Conservation (phyloP, 2,329 filamentous ascomycete species). For the Aspergillus transmontanensis region DNA sequence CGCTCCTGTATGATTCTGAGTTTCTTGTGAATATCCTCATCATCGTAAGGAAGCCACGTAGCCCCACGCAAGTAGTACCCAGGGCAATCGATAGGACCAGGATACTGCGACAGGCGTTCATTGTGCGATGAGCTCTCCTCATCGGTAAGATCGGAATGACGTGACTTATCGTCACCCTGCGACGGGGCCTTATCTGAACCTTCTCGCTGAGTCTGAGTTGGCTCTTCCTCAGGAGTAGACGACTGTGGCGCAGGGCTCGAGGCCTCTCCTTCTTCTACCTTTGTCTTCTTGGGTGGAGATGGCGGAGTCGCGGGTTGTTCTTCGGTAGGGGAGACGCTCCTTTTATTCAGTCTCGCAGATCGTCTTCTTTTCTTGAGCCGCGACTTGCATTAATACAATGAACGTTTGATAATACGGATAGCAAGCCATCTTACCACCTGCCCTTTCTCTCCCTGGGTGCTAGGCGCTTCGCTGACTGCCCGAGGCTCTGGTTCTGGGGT, state of each 20-base stretch:
- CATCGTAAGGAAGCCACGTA: background rate
- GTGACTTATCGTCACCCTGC: too few species aligned
- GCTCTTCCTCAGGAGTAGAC: background rate
- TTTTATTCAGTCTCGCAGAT: background rate
- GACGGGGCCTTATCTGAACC: background rate
- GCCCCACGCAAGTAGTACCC: background rate
- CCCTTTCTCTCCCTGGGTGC: background rate
- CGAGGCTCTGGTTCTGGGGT: background rate
- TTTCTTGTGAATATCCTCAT: background rate
- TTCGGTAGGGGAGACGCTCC: background rate
- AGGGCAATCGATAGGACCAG: background rate
- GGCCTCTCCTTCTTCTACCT: background rate
- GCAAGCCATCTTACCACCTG: background rate
- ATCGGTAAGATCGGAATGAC: background rate
- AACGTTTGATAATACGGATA: background rate
- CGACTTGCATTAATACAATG: background rate
- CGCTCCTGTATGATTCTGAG: background rate
- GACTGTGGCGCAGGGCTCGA: background rate
- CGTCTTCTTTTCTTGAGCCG: background rate
- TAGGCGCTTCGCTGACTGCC: background rate
- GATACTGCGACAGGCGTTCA: background rate
- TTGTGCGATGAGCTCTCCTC: background rate
- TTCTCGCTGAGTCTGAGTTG: background rate
- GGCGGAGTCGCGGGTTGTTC: background rate
- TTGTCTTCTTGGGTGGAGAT: background rate